Evolutionary conservation across 2,329 filamentous ascomycete genomes (phyloP), one percentile per base, ranked within the genome.

Genomic region (Neophaeococcomyces mojaviensis): DNA sequence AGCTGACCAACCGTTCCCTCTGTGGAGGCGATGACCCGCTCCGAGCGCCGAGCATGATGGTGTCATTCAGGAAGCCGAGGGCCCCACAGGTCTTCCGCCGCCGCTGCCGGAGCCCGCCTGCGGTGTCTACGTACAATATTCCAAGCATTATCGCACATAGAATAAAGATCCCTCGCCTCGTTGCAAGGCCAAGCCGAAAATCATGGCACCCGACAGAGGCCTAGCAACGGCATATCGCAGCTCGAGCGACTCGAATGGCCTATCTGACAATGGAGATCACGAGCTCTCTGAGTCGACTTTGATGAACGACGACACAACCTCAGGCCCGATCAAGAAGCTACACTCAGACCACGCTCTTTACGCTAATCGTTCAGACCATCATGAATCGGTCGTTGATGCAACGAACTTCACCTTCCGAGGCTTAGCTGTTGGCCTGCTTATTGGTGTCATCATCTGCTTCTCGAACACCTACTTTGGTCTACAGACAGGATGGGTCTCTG

Each of bases 381-480:
- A 35, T 28, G 37, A 41, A 18, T 12, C n/a, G 13, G 22, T 47
- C 13, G 24, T 42, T 18, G 32, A 47, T 31, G 20, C 39, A 3
- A 78, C 78, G 38, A 88, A 88, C 68, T 96, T 98, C 68, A 97
- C 92, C 0, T 48, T 83, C 20, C 83, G 92, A 46, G 88, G 88
- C 41, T 74, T 97, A 32, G 61, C 80, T 4, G 87, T 86, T 22
- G 92, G 92, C 13, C 72, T 94, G 4, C 70, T 78, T 3, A 92
- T 98, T 52, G 92, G 92, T 33, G 79, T 92, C 3, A 73, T 97
- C 46, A 95, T 97, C 59, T 92, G 86, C 61, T 95, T 95, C 64
- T 94, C 87, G 43, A 98, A 98, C 63, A 96, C 94, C 73, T 98
- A 97, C 66, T 98, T 98, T 63, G 92, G 92, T n/a, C 73, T 98